Evolutionary conservation across 371 early-diverging fungal species (phyloP).

Genomic region (Mortierella sp.): DNA sequence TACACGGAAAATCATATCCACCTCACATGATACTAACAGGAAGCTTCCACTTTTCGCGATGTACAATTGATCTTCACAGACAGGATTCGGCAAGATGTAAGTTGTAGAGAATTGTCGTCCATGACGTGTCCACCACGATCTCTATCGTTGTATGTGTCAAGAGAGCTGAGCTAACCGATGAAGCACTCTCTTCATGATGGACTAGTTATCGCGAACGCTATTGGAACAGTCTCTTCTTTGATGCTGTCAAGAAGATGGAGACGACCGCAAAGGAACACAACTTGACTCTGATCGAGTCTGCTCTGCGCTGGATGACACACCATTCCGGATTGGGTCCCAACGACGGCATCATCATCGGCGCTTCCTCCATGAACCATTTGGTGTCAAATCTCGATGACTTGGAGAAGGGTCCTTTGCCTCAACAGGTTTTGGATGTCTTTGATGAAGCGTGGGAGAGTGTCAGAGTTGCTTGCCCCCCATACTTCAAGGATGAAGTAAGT

Average conservation of each 20-base stretch:
- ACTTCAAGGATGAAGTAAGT: too few relatives aligned
- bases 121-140: background rate
- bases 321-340: conserved; percentile 64
- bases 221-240: conserved; percentile 65
- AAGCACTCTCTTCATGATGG: too few relatives aligned
- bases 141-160: background rate
- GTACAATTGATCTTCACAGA: conserved; percentile 8
- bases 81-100: conserved; percentile 56
- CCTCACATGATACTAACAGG: too few relatives aligned
- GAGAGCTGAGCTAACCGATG: too few relatives aligned
- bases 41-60: background rate
- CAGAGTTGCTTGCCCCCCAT: conserved; percentile 47
- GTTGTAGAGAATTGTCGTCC: background rate
- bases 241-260: conserved; percentile 59
- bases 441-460: conserved; percentile 63
- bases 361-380: conserved; percentile 62
- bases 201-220: conserved; percentile 63
- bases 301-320: conserved; percentile 70
- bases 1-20: too few relatives aligned
- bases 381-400: conserved; percentile 56
- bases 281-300: conserved; percentile 59
- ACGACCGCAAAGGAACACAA: conserved; percentile 45
- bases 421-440: conserved; percentile 59
- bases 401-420: conserved; percentile 67
- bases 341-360: conserved; percentile 71